Evolutionary conservation across 305 asterid species (phyloP), one percentile per base, ranked within the genome.

Genomic region (Fraxinus dipetala): DNA sequence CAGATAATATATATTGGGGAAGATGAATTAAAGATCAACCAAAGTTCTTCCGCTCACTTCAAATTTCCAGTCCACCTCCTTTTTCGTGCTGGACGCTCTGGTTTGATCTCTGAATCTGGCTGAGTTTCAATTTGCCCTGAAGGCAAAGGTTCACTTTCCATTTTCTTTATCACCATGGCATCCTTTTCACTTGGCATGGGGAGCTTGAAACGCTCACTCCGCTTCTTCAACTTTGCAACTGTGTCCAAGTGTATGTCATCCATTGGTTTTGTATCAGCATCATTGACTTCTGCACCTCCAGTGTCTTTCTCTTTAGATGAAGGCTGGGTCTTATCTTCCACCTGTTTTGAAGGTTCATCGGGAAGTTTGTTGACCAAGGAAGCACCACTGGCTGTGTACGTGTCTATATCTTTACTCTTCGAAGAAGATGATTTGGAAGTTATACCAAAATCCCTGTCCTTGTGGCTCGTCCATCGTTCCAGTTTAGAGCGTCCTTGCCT

Each of bases 51-150:
- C 18, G 43, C 67, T 74, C 5, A 65, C 26, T 56, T 83, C 85
- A 72, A 95, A 80, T 84, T 90, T 54, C 95, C 89, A 22, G 96
- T 92, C 98, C 98, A 95, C 83, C 98, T 92, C 85, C 98, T 89
- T 81, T 92, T 95, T 54, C 98, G 88, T n/a, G 98, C 89, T 74
- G 99, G 99, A 61, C 97, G 98, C 91, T 94, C 99, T 0, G 95
- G 81, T 87, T 94, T 95, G 85, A 91, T 86, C 78, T 92, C 99
- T 13, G 87, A 85, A 84, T 90, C 93, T 5, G 81, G 82, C 20
- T 54, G 92, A 76, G 22, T 81, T 84, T 93, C 98, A 10, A 82
- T 77, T 82, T 86, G 92, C 70, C 59, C 81, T 7, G 90, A 80
- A 67, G 91, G 91, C 84, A 86, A 80, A 59, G 89, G 83, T 56